A percentile compares a stretch with the other conserved stretches of the same genome.
These are phyloP conservation scores for Calonectria montana DNA, from an alignment of 2,329 filamentous ascomycete genomes.

Conservation along the genomic window DNA sequence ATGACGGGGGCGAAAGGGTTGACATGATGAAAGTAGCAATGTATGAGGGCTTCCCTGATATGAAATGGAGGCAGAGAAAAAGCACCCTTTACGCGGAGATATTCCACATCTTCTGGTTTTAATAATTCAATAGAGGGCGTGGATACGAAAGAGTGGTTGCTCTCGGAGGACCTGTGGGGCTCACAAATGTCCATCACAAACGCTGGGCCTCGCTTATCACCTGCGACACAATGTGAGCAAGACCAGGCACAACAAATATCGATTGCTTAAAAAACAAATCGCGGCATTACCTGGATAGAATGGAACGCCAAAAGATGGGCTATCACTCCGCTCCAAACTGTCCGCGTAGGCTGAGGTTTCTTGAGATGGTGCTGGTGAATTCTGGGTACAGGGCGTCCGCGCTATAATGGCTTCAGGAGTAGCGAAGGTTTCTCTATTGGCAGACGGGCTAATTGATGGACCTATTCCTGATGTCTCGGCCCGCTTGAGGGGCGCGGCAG, in stretches of 20 bases:
- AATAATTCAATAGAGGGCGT: slow-evolving; percentile 16
- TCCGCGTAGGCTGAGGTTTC: slow-evolving; percentile 10
- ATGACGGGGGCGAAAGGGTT: slow-evolving; percentile 41
- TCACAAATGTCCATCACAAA: slow-evolving; percentile 18
- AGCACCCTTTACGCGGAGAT: slow-evolving; percentile 27
- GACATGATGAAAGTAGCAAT: slow-evolving; percentile 40
- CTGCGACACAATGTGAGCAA: not conserved
- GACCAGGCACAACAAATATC: too few species aligned
- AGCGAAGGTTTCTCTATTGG: not conserved
- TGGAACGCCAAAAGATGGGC: not conserved
- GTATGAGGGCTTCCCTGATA: slow-evolving; percentile 29
- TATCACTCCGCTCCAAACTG: not conserved
- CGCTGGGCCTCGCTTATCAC: slow-evolving; percentile 15
- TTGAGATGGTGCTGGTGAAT: not conserved
- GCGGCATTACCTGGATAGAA: slow-evolving; percentile 10
- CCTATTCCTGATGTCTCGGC: not conserved
- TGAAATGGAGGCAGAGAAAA: slow-evolving; percentile 29
- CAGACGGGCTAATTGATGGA: not conserved
- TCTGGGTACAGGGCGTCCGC: not conserved
- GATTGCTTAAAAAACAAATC: too few species aligned
- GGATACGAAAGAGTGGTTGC: slow-evolving; percentile 24
- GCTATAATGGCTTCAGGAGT: not conserved
- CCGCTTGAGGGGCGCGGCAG: not conserved
- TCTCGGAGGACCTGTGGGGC: slow-evolving; percentile 3
- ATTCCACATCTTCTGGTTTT: slow-evolving; percentile 21